A percentile compares a stretch with the other conserved stretches of the same genome.
Conservation (phyloP, 371 early-diverging fungal species). For the Entomophthora muscae region DNA sequence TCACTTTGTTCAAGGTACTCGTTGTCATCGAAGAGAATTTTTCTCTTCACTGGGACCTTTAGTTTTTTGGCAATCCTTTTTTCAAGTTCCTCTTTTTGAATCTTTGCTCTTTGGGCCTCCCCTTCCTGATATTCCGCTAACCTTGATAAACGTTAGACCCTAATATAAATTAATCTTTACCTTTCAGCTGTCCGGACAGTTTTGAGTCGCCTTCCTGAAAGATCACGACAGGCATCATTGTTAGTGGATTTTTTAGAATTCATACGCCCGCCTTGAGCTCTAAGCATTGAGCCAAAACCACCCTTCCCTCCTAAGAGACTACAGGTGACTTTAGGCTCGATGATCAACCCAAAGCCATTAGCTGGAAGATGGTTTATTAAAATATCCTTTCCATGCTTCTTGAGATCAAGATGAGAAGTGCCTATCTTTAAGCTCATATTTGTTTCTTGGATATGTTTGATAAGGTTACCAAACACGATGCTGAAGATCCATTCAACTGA, state of each 20-base stretch:
- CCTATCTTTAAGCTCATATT: background rate
- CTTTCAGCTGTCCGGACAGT: conserved; percentile 78
- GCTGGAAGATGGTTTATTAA: background rate
- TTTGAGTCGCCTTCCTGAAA: conserved; percentile 74
- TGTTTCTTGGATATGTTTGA: background rate
- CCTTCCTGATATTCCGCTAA: conserved; percentile 56
- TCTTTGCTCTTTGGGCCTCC: conserved; percentile 51
- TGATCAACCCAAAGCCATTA: background rate
- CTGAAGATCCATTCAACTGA: background rate
- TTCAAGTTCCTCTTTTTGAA: conserved; percentile 39
- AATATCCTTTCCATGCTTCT: background rate
- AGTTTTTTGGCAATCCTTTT: conserved; percentile 65
- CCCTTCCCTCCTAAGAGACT: conserved; percentile 65
- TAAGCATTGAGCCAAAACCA: conserved; percentile 87
- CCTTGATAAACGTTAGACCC: conserved; percentile 19
- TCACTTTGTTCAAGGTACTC: conserved; percentile 52
- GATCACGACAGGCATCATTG: conserved; percentile 84
- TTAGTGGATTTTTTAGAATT: conserved; percentile 77
- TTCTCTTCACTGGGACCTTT: conserved; percentile 37
- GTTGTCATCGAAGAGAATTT: conserved; percentile 66
- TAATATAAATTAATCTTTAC: conserved; percentile 19
- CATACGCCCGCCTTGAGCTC: conserved; percentile 89
- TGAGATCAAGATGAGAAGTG: background rate
- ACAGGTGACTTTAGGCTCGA: background rate
- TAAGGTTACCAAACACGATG: background rate